Percentiles rank a stretch among this genome's conserved stretches.
These are phyloP conservation scores for Chaetomium tenue DNA, from an alignment of 495 filamentous ascomycete species.

Conservation along the genomic window DNA sequence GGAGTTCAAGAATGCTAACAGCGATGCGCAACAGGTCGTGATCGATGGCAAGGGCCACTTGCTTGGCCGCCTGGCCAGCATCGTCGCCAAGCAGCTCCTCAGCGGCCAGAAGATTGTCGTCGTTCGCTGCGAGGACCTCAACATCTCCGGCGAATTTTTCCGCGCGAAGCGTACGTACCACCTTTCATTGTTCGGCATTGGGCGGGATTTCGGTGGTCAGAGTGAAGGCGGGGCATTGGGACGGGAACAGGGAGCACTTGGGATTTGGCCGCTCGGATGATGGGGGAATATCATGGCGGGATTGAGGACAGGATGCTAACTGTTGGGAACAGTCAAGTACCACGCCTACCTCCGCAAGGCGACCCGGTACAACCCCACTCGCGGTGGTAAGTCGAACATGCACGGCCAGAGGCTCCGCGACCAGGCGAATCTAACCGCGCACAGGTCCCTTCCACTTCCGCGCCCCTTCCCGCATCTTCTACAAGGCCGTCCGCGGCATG, in stretches of 20 bases:
- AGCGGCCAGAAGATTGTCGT: conserved; percentile 99
- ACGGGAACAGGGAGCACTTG: neutral
- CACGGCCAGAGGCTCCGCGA: conserved; percentile 17
- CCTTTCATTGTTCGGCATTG: conserved; percentile 14
- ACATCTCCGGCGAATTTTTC: conserved; percentile 99
- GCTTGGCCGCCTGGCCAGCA: conserved; percentile 97
- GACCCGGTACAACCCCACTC: conserved; percentile 98
- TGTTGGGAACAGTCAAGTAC: conserved; percentile 84
- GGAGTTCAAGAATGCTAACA: conserved; percentile 8
- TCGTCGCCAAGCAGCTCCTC: conserved; percentile 98
- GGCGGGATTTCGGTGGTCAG: conserved; percentile 1
- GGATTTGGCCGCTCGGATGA: neutral
- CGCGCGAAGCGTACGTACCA: conserved; percentile 92
- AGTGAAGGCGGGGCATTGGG: conserved; percentile 6
- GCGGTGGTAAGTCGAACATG: conserved; percentile 69
- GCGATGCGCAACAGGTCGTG: conserved; percentile 63
- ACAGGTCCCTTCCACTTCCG: conserved; percentile 99
- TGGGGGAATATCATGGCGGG: conserved; percentile 5
- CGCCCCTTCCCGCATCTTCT: conserved; percentile 97
- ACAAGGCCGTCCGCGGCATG: conserved; percentile 99
- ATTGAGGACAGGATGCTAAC: conserved; percentile 34
- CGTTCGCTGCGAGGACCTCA: conserved; percentile 96
- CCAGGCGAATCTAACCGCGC: conserved; percentile 41
- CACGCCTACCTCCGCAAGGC: conserved; percentile 99
- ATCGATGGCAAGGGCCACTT: conserved; percentile 99